Percentiles rank a stretch among this genome's conserved stretches.
phyloP scores from a whole-genome alignment of 768 basidiomycete species.

The Psilocybe sp. region DNA sequence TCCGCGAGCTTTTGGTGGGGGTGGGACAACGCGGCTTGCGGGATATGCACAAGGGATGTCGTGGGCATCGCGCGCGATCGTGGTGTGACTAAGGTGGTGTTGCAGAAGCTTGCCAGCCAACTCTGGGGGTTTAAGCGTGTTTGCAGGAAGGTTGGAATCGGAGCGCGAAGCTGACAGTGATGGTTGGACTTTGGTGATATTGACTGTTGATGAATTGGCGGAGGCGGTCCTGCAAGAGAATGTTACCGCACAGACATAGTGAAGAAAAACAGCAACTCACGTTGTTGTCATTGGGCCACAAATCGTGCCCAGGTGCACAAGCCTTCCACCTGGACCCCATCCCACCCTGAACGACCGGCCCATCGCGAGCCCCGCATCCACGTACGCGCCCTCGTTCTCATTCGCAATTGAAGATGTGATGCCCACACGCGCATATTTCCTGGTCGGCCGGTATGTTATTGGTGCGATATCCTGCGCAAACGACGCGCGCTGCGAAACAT shows the following conservation, averaged over 20 bases:
- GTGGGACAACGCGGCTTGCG: conserved; percentile 29
- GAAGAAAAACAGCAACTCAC: conserved; percentile 37
- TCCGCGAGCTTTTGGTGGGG: conserved; percentile 22
- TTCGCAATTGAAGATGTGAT: conserved; percentile 61
- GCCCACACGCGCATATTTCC: conserved; percentile 78
- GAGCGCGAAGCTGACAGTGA: conserved; percentile 14
- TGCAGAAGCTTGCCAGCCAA: conserved; percentile 65
- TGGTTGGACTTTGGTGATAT: conserved; percentile 43
- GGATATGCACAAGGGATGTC: conserved; percentile 71
- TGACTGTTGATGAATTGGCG: conserved; percentile 63
- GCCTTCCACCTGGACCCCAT: conserved; percentile 80
- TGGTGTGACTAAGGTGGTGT: conserved; percentile 73
- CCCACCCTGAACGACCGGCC: conserved; percentile 88
- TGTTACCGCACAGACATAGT: conserved; percentile 2
- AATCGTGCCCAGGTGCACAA: conserved; percentile 77
- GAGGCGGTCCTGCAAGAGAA: conserved; percentile 39
- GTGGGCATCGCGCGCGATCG: conserved; percentile 67
- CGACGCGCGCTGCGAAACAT: conserved; percentile 58
- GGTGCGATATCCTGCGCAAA: conserved; percentile 75
- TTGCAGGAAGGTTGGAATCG: conserved; percentile 8
- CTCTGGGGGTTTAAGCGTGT: conserved; percentile 25
- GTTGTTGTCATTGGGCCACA: conserved; percentile 51
- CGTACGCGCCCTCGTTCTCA: conserved; percentile 60
- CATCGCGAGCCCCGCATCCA: conserved; percentile 82
- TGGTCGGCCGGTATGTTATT: conserved; percentile 65